A percentile compares a stretch with the other conserved stretches of the same genome.
Conservation (phyloP, 1,284 basidiomycete species). For the Apiotrichum gamsii region DNA sequence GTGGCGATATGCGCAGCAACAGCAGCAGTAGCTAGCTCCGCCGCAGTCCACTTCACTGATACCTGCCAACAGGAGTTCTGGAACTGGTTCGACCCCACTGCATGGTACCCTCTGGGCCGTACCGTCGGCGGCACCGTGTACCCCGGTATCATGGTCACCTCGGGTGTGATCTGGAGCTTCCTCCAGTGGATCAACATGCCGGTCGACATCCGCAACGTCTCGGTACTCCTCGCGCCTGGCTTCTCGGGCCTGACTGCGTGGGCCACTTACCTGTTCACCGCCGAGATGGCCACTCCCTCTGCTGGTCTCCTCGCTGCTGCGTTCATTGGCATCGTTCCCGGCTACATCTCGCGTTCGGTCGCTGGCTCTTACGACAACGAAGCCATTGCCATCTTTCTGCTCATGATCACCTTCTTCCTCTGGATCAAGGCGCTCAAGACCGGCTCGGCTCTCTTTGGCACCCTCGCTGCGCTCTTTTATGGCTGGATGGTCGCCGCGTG, state of each 20-base stretch:
- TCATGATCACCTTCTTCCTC: slow-evolving; percentile 97
- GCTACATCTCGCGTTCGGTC: slow-evolving; percentile 96
- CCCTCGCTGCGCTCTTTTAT: slow-evolving; percentile 89
- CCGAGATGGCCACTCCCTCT: slow-evolving; percentile 86
- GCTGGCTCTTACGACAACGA: slow-evolving; percentile 99
- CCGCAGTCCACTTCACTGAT: slow-evolving; percentile 4
- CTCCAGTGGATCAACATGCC: slow-evolving; percentile 85
- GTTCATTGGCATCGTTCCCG: slow-evolving; percentile 94
- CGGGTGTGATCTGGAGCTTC: slow-evolving; percentile 89
- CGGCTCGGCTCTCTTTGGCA: slow-evolving; percentile 87
- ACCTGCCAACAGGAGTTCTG: slow-evolving; percentile 73
- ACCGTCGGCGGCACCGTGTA: slow-evolving; percentile 98
- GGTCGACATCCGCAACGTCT: slow-evolving; percentile 95
- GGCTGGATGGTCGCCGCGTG: slow-evolving; percentile 99
- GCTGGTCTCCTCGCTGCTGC: slow-evolving; percentile 95
- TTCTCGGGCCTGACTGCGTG: slow-evolving; percentile 95
- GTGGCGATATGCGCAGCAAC: neutral
- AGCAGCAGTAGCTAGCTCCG: too few relatives aligned
- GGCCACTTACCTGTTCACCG: slow-evolving; percentile 97
- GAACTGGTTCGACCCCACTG: slow-evolving; percentile 99
- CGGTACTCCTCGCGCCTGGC: slow-evolving; percentile 91
- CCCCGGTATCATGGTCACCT: slow-evolving; percentile 95
- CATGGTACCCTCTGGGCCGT: slow-evolving; percentile 97
- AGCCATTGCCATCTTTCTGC: slow-evolving; percentile 98
- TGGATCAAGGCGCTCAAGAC: slow-evolving; percentile 97